Conservation (phyloP, 257 asterid species). For the Ajuga chamaepitys region DNA sequence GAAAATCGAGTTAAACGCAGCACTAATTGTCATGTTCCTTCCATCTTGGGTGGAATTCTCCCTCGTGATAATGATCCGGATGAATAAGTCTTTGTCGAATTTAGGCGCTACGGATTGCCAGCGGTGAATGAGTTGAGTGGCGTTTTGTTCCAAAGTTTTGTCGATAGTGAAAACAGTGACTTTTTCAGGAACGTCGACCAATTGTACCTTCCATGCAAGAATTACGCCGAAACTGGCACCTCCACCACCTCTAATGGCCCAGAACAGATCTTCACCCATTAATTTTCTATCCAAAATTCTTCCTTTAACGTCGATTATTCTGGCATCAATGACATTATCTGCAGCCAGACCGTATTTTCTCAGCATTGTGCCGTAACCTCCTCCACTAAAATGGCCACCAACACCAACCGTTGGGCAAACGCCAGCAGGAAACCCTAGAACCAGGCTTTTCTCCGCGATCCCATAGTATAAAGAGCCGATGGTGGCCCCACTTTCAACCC, state of each 20-base stretch:
- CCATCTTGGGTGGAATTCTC: slow-evolving; percentile 7
- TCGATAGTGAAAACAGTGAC: slow-evolving; percentile 5
- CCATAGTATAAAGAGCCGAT: slow-evolving; percentile 9
- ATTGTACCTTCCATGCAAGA: slow-evolving; percentile 11
- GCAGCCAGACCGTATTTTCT: slow-evolving; percentile 19
- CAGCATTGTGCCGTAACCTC: slow-evolving; percentile 12
- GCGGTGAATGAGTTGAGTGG: slow-evolving; percentile 5
- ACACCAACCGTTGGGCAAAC: slow-evolving; percentile 15
- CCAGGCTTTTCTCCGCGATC: not conserved
- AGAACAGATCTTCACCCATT: no score
- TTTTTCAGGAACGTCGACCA: slow-evolving; percentile 19
- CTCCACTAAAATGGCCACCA: slow-evolving; percentile 24
- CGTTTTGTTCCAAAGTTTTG: slow-evolving; percentile 10
- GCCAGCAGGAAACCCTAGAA: slow-evolving; percentile 15
- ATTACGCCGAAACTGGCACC: slow-evolving; percentile 24
- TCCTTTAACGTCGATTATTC: slow-evolving; percentile 8
- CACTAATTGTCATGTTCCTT: slow-evolving; percentile 11
- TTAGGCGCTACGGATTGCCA: slow-evolving; percentile 20
- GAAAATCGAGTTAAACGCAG: slow-evolving; percentile 11
- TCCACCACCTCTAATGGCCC: no score
- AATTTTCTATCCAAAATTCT: slow-evolving; percentile 1
- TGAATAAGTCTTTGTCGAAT: slow-evolving; percentile 6
- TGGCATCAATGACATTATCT: slow-evolving; percentile 12
- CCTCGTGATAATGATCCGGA: not conserved
- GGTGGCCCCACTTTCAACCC: slow-evolving; percentile 16